phyloP scores from a whole-genome alignment of 2,329 filamentous ascomycete species.

The Botrytis sinoallii region DNA sequence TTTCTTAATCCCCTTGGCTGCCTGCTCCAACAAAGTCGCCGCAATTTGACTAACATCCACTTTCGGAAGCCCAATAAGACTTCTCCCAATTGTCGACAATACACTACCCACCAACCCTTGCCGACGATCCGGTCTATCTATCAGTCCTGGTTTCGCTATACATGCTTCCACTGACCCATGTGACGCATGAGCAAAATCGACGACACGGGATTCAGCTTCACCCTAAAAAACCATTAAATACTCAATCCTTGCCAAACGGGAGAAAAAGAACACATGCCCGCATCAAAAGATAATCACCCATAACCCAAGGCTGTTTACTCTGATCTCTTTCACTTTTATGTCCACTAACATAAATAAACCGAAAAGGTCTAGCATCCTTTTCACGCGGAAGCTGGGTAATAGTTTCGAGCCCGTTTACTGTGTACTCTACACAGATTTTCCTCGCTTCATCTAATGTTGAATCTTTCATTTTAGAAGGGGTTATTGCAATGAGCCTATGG shows the following conservation, averaged over 20 bases:
- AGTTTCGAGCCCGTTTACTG: constrained; percentile 39
- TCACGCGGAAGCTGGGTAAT: constrained; percentile 31
- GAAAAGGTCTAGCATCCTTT: constrained; percentile 39
- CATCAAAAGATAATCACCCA: constrained; percentile 45
- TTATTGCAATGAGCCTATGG: constrained; percentile 44
- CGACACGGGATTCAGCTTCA: constrained; percentile 45
- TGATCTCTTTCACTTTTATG: constrained; percentile 44
- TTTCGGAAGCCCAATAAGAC: constrained; percentile 37
- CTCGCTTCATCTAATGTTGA: constrained; percentile 40
- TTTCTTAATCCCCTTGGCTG: constrained; percentile 4
- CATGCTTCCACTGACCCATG: constrained; percentile 40
- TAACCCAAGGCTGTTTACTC: constrained; percentile 41
- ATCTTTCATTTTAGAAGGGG: constrained; percentile 38
- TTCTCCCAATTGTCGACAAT: constrained; percentile 27
- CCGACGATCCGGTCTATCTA: constrained; percentile 37
- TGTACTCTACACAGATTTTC: constrained; percentile 43
- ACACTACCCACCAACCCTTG: constrained; percentile 23
- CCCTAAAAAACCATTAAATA: constrained; percentile 39
- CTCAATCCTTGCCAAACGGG: background rate
- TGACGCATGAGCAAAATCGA: constrained; percentile 43
- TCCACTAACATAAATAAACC: constrained; percentile 52
- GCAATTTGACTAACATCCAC: constrained; percentile 42
- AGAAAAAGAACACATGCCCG: constrained; percentile 41
- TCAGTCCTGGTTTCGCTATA: constrained; percentile 45
- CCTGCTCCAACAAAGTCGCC: constrained; percentile 45